Evolutionary conservation across 202 grass and related monocot genomes (phyloP).

Genomic region (Setaria italica): DNA sequence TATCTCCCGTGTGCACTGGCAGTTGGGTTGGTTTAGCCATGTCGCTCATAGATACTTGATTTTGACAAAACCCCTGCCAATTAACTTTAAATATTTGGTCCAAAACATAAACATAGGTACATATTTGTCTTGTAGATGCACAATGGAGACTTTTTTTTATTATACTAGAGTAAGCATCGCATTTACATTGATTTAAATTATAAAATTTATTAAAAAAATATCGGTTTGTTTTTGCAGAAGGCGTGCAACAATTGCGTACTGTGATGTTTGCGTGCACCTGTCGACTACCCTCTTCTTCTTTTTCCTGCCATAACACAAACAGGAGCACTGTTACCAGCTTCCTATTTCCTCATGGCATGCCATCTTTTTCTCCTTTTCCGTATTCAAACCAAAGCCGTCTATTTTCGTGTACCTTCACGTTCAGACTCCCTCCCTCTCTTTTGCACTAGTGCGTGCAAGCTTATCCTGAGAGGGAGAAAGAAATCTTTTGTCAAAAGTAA

Average conservation of each 20-base stretch:
- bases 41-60: neutral
- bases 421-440: neutral
- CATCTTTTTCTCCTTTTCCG: neutral
- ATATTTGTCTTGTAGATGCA: neutral
- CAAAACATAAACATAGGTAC: neutral
- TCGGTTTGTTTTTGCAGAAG: constrained; percentile 2
- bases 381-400: constrained; percentile 9
- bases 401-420: constrained; percentile 40
- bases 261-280: constrained; percentile 52
- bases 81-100: neutral
- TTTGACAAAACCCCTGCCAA: neutral
- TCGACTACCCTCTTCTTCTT: neutral
- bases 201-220: neutral
- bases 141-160: too few species aligned
- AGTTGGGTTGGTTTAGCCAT: neutral
- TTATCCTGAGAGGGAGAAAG: constrained; percentile 41
- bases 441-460: constrained; percentile 44
- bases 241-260: constrained; percentile 31
- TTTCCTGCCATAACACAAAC: neutral
- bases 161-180: neutral
- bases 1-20: neutral
- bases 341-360: constrained; percentile 37
- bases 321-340: neutral
- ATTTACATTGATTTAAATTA: neutral
- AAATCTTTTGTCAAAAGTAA: constrained; percentile 39